Evolutionary conservation across 2,329 filamentous ascomycete species (phyloP).

Genomic region (Colletotrichum tofieldiae): DNA sequence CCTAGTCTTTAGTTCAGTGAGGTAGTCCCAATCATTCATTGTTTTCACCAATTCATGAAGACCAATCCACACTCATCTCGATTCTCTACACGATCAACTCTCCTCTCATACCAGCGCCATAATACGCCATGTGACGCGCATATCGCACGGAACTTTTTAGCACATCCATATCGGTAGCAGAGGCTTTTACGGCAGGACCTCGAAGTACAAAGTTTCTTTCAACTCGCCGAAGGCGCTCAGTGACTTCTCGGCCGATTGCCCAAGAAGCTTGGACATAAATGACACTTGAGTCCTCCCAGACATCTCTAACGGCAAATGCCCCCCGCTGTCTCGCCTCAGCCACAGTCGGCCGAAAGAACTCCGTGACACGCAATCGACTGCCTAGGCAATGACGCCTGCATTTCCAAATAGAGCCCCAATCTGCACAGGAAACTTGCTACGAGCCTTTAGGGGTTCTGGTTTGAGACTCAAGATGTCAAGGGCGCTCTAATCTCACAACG

Average conservation of each 20-base stretch:
- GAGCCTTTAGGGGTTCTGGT: not conserved
- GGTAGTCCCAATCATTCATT: not conserved
- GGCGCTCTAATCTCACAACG: not conserved
- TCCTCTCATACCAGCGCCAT: constrained; percentile 7
- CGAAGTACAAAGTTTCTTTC: constrained; percentile 14
- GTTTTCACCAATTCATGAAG: not conserved
- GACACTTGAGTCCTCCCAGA: not conserved
- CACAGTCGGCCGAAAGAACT: not conserved
- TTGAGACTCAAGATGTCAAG: not conserved
- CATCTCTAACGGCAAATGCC: constrained; percentile 1
- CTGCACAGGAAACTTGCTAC: constrained; percentile 7
- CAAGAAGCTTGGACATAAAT: not conserved
- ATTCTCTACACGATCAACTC: not conserved
- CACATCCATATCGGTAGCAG: not conserved
- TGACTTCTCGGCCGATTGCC: constrained; percentile 10
- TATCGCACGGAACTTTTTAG: not conserved
- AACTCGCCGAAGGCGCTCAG: not conserved
- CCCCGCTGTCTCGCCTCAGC: constrained; percentile 15
- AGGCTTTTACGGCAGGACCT: not conserved
- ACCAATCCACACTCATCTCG: constrained; percentile 21
- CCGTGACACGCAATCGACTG: not conserved
- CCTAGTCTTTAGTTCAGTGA: no score
- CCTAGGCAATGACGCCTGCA: constrained; percentile 12
- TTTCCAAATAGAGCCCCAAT: constrained; percentile 6
- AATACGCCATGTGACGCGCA: constrained; percentile 19